A percentile compares a stretch with the other conserved stretches of the same genome.
Conservation (phyloP, 2,329 filamentous ascomycete genomes). For the Diaporthe batatas region DNA sequence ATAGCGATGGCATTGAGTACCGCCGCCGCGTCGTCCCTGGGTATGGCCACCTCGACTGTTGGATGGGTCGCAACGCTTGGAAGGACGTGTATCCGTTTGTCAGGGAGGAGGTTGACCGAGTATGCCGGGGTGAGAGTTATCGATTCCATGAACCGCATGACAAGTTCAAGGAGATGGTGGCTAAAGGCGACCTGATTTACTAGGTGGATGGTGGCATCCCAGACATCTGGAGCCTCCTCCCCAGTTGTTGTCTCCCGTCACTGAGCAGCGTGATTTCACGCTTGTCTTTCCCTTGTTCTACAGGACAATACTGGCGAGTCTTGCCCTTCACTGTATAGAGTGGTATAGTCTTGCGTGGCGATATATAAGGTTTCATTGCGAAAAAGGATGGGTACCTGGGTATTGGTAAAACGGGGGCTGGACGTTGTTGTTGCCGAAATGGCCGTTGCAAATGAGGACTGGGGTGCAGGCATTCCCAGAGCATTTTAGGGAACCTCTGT, state of each 20-base stretch:
- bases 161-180: constrained; percentile 57
- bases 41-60: constrained; percentile 73
- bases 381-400: neutral
- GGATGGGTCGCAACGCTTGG: constrained; percentile 72
- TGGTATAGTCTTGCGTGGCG: neutral
- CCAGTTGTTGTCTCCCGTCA: neutral
- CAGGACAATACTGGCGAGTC: neutral
- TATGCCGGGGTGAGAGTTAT: constrained; percentile 59
- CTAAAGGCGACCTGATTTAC: constrained; percentile 56
- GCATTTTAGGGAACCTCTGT: too few relatives aligned
- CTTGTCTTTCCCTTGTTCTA: neutral
- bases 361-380: neutral
- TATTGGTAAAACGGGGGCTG: neutral
- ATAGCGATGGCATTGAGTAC: constrained; percentile 58
- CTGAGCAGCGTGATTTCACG: neutral
- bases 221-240: neutral
- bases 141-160: constrained; percentile 60
- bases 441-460: neutral
- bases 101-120: constrained; percentile 66
- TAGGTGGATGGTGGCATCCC: constrained; percentile 40
- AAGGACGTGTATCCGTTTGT: constrained; percentile 71
- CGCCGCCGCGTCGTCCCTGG: constrained; percentile 65
- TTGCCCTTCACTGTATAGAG: neutral
- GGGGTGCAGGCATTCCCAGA: constrained; percentile 11
- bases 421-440: neutral